These are phyloP conservation scores for Alternaria incomplexa DNA, from an alignment of 2,329 filamentous ascomycete genomes.

Conservation along the genomic window DNA sequence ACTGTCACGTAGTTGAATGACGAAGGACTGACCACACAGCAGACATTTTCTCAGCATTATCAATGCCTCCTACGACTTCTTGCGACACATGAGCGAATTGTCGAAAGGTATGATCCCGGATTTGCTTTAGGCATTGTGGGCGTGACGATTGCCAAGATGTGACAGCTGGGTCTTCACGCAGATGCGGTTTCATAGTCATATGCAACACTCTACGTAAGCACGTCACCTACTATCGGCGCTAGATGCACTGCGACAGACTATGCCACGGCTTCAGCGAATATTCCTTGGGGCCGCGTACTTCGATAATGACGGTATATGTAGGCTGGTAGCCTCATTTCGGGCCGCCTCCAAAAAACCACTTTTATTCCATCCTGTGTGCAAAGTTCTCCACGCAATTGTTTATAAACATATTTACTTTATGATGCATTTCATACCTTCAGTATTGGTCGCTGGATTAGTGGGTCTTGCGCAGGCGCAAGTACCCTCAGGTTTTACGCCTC, in stretches of 20 bases:
- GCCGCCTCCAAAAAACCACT: not conserved
- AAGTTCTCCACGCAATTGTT: not conserved
- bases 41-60: not conserved
- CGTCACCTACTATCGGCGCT: constrained; percentile 19
- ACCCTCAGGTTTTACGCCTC: constrained; percentile 38
- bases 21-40: not conserved
- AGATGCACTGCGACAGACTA: constrained; percentile 25
- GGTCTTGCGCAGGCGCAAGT: constrained; percentile 41
- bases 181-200: constrained; percentile 37
- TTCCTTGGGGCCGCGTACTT: constrained; percentile 30
- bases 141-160: constrained; percentile 28
- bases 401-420: not conserved
- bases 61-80: not conserved
- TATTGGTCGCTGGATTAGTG: constrained; percentile 30
- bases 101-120: not conserved
- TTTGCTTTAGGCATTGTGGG: constrained; percentile 16
- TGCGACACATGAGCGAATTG: not conserved
- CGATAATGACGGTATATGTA: constrained; percentile 18
- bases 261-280: constrained; percentile 22
- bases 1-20: not conserved
- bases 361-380: not conserved
- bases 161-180: constrained; percentile 30
- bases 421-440: constrained; percentile 35
- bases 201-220: constrained; percentile 17
- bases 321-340: constrained; percentile 5